Evolutionary conservation across 2,329 filamentous ascomycete genomes (phyloP), one percentile per base, ranked within the genome.

Genomic region (Diaporthe longicolla): DNA sequence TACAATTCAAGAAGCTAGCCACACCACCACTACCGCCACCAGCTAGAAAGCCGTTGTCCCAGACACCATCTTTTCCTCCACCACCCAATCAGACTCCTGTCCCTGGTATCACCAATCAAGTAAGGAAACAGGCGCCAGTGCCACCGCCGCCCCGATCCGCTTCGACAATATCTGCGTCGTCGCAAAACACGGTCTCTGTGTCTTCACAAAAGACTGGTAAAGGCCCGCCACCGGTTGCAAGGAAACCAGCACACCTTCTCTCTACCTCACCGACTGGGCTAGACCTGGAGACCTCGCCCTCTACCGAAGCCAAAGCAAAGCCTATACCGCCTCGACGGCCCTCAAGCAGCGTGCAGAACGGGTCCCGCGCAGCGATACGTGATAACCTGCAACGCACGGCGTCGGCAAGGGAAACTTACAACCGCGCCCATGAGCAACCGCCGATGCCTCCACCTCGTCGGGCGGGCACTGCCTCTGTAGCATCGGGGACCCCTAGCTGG

Each of bases 211-310:
- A 82, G 43, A 77, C 79, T 35, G 77, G 80, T 19, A 88, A 87
- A 76, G 79, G 72, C 8, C 61, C 82, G 13, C 82, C 88, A n/a
- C 90, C 89, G 7, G 85, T 93, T 66, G 92, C 91, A 29, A 89
- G 86, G 80, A 93, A 93, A 78, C 92, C 92, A 1, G 85, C 88
- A 3, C 89, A 91, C 76, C 84, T 91, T 6, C 21, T 82, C 82
- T 15, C 77, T 79, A 19, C 81, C 79, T 17, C 82, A 82, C 9
- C 76, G 79, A 4, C 77, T 72, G 50, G 81, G 77, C 74, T 77
- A 79, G 35, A 75, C 75, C n/a, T 37, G n/a, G 70, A 52, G 40
- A 59, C 37, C 24, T 65, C 37, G 40, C 72, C 57, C 69, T 76
- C 75, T 43, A 76, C 75, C 7, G 75, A 75, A 43, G 43, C 74